Percentiles rank a stretch among this genome's conserved stretches.
phyloP scores from a whole-genome alignment of 2,329 filamentous ascomycete species.

The Diaporthe citri region DNA sequence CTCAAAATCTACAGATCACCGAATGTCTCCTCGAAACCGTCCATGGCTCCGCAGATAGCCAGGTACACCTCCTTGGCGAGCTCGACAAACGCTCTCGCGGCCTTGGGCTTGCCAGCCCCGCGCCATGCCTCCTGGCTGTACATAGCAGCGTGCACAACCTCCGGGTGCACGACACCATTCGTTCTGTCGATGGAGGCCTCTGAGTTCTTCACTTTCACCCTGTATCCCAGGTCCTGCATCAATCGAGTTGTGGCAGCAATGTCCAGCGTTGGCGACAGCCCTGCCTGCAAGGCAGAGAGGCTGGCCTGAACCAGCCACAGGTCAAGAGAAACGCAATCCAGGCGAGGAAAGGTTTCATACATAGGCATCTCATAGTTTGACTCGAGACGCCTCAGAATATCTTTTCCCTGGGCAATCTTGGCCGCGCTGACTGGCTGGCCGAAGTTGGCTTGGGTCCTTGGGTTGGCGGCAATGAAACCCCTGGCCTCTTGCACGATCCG shows the following conservation, averaged over 20 bases:
- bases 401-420: neutral
- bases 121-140: neutral
- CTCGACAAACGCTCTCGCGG: neutral
- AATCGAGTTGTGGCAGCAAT: neutral
- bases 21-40: neutral
- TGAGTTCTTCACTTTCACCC: neutral
- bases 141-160: neutral
- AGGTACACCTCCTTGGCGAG: slow-evolving; percentile 13
- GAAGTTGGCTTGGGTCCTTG: neutral
- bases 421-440: accelerated
- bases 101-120: neutral
- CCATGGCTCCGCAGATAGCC: neutral
- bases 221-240: slow-evolving; percentile 6
- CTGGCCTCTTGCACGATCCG: slow-evolving; percentile 44
- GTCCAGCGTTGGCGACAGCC: neutral
- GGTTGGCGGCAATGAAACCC: neutral
- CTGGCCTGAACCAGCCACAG: neutral
- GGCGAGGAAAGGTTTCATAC: neutral
- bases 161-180: neutral
- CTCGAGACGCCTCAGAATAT: neutral
- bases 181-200: neutral
- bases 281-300: no score
- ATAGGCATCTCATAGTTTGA: neutral
- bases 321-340: neutral
- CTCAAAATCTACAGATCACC: neutral